Evolutionary conservation across 139 green algal genomes (phyloP).

Genomic region (Chlamydomonas eustigma): DNA sequence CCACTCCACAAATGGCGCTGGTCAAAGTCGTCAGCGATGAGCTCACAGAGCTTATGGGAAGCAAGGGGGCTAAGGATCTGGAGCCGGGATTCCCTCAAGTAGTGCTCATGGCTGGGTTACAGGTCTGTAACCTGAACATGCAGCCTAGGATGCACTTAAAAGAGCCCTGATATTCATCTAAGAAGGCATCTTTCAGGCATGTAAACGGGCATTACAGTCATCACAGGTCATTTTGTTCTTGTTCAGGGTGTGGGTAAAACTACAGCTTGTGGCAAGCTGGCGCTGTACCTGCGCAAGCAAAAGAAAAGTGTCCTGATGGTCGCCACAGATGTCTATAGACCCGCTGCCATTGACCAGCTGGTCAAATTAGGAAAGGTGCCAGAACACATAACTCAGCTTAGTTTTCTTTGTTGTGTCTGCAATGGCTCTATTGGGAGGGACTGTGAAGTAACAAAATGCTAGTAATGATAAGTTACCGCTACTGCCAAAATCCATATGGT

Average conservation of each 20-base stretch:
- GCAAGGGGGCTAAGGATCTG: constrained; percentile 61
- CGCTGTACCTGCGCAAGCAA: constrained; percentile 67
- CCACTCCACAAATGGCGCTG: constrained; percentile 90
- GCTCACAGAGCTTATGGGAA: constrained; percentile 89
- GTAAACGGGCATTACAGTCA: too few relatives aligned
- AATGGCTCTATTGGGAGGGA: too few relatives aligned
- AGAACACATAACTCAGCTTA: too few relatives aligned
- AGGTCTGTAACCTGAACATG: too few relatives aligned
- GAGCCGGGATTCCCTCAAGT: constrained; percentile 53
- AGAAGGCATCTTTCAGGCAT: too few relatives aligned
- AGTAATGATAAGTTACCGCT: too few relatives aligned
- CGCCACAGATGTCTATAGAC: constrained; percentile 90
- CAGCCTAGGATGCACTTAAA: too few relatives aligned
- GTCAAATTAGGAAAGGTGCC: constrained; percentile 81
- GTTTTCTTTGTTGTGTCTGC: too few relatives aligned
- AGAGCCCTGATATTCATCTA: too few relatives aligned
- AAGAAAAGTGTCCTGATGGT: constrained; percentile 74
- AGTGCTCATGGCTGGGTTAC: constrained; percentile 11
- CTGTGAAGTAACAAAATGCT: too few relatives aligned
- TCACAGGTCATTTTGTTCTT: too few relatives aligned
- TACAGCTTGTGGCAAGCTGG: constrained; percentile 93
- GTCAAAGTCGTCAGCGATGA: constrained; percentile 93
- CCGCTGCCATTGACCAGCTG: constrained; percentile 95
- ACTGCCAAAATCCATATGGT: too few relatives aligned
- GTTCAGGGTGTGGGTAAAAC: constrained; percentile 97